Base-by-base conservation (phyloP, 768 basidiomycete species). In the Boletus subcaerulescens region DNA sequence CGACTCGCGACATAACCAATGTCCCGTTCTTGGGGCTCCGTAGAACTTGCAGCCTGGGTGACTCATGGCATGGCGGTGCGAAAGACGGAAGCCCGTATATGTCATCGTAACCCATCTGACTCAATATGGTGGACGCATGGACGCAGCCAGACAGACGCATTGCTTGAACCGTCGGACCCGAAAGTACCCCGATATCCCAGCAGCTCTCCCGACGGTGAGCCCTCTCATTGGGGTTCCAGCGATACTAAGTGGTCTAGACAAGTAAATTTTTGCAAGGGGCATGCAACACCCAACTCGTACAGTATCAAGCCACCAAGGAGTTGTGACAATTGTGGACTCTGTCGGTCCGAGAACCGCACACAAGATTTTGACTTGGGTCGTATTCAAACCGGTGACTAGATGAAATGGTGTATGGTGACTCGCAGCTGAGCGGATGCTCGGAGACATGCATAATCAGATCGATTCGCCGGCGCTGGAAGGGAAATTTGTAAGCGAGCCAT, bases 401-500 rank as follows among this genome's bases (percentile, higher is more conserved):
- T 49, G 39, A 10, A 18, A 41, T 40, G 10, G 32, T 35, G 12
- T 35, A 35, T 29, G 29, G 29, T 29, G 29, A 29, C 29, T 29
- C 13, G 31, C n/a, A 17, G 47, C 46, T 36, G 33, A 38, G 3
- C 8, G 24, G 44, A 32, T 12, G n/a, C 24, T 22, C 40, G 1
- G 20, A 17, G 46, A 29, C 20, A 31, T 17, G n/a, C 13, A 18
- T 14, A 15, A 40, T 35, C 29, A 45, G n/a, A 20, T 38, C 29
- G 7, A 26, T 51, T 15, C 17, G 2, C 45, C 57, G 47, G 8
- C 6, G 5, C 41, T 43, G 14, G n/a, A 42, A n/a, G 3, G 12
- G 1, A n/a, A 40, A 47, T 64, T 53, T 53, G 55, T 65, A 62
- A 65, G 63, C 64, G 38, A 44, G 10, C 14, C 1, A 38, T n/a